A percentile compares a stretch with the other conserved stretches of the same genome.
Conservation (phyloP, 2,329 filamentous ascomycete genomes). For the Esteya vermicola region DNA sequence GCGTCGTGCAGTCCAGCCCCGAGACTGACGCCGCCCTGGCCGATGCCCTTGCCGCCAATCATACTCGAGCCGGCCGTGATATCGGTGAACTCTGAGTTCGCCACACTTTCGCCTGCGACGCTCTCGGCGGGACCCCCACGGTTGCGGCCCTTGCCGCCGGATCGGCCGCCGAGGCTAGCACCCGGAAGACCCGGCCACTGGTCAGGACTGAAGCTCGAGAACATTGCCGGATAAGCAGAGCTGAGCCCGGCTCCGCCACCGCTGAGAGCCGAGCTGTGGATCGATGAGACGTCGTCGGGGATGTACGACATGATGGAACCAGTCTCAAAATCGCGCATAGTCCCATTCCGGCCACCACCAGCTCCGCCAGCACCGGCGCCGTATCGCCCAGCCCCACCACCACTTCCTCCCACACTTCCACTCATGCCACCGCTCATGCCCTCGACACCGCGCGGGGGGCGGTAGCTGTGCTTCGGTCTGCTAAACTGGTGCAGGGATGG, state of each 20-base stretch:
- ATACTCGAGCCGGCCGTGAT: slow-evolving; percentile 53
- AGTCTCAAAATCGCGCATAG: slow-evolving; percentile 50
- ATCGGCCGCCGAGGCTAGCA: slow-evolving; percentile 41
- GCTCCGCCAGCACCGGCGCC: slow-evolving; percentile 22
- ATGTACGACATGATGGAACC: slow-evolving; percentile 92
- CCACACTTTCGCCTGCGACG: slow-evolving; percentile 81
- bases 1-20: slow-evolving; percentile 63
- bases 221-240: slow-evolving; percentile 85
- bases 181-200: slow-evolving; percentile 75
- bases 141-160: slow-evolving; percentile 51
- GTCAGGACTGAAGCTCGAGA: slow-evolving; percentile 79
- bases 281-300: slow-evolving; percentile 89
- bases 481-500: slow-evolving; percentile 90
- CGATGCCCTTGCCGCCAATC: slow-evolving; percentile 59
- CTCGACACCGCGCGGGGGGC: slow-evolving; percentile 66
- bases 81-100: slow-evolving; percentile 82
- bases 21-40: slow-evolving; percentile 79
- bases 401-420: too few relatives aligned
- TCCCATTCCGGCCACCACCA: slow-evolving; percentile 20
- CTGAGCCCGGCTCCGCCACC: slow-evolving; percentile 71
- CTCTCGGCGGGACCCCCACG: slow-evolving; percentile 46
- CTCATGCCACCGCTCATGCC: slow-evolving; percentile 9
- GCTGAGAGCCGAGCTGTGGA: slow-evolving; percentile 82
- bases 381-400: slow-evolving; percentile 3
- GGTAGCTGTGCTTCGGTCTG: slow-evolving; percentile 82